Evolutionary conservation across 192 early-diverging fungal species (phyloP), one percentile per base, ranked within the genome.

Genomic region (Rhizophagus clarus): DNA sequence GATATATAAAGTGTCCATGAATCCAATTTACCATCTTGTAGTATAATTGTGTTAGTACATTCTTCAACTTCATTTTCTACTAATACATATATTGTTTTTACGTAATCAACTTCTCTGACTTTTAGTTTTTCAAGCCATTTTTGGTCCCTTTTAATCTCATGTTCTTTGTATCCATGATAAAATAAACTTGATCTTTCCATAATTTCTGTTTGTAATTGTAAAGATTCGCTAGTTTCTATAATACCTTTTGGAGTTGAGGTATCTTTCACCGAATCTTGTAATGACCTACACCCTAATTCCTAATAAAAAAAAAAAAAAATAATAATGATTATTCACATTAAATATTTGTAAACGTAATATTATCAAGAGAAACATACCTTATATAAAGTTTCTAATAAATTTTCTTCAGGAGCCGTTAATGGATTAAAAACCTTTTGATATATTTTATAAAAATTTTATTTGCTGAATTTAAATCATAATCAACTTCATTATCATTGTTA

Each of bases 161-260:
- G 83, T 61, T 85, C 85, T 61, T 78, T 90, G 73, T 83, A 87
- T 20, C 93, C 92, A 82, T 94, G 91, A 12, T 94, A 75, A 29
- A 96, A 88, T 9, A 96, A 86, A 1, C 93, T 89, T 11, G 95
- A 91, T 2, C 96, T 90, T 79, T 94, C 89, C 20, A 87, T 83
- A 40, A 97, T 94, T 28, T 91, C 66, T 51, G 85, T 80, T 67
- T 94, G 88, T 40, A 96, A 77, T 40, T 83, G 81, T 60, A 84
- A 75, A 22, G 92, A 86, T 40, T 83, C 73, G 0, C 80, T 69
- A 0, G 91, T 92, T 8, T 73, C 75, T 26, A 87, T 74, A 20
- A 81, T 83, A 7, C 93, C 94, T 22, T 81, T 72, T 24, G 89
- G 87, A 7, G 74, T 87, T 26, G 79, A 87, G 3, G 74, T 81